Base-by-base conservation (phyloP, 2,329 filamentous ascomycete species). In the Dactylella cylindrospora region DNA sequence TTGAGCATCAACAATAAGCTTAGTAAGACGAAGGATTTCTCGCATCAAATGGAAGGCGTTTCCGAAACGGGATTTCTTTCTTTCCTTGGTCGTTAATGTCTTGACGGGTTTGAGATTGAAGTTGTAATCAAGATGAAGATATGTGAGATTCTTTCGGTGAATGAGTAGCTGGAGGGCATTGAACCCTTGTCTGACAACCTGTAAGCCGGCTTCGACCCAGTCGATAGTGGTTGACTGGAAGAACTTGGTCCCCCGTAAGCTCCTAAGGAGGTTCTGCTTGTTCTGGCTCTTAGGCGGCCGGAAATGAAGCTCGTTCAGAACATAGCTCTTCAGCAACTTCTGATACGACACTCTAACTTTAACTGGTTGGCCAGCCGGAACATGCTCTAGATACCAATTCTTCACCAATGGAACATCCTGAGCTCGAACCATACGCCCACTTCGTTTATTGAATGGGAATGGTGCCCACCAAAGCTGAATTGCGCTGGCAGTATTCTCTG, bases 41-140 rank as follows among this genome's bases (percentile, higher is more conserved):
- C 93, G 86, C 93, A 98, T 98, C 55, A 98, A 75, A 74, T 98
- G 93, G 79, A 98, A 98, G 15, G 93, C 94, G 72, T 98, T 98
- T 77, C 93, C 93, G 68, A 98, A 98, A 65, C 93, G 86, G 23
- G 91, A 97, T 81, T 98, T 98, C 79, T 98, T 98, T 69, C 93
- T 86, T 78, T 98, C 93, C 74, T 98, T 98, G 25, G 93, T 98
- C 0, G 93, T 98, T 68, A 98, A 75, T 0, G 93, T 98, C 79
- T 98, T 98, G 73, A 98, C 93, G 2, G 93, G 93, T 78, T 98
- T 98, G 73, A 98, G 72, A 74, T 98, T 98, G 79, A 98, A 98
- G 75, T 98, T 98, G 78, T 97, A 98, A 72, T 98, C 93, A 51
- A 98, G 83, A 78, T 98, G 94, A 52, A 98, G 80, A 71, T 98